Evolutionary conservation across 2,329 filamentous ascomycete genomes (phyloP).

Genomic region (Sporothrix brasiliensis): DNA sequence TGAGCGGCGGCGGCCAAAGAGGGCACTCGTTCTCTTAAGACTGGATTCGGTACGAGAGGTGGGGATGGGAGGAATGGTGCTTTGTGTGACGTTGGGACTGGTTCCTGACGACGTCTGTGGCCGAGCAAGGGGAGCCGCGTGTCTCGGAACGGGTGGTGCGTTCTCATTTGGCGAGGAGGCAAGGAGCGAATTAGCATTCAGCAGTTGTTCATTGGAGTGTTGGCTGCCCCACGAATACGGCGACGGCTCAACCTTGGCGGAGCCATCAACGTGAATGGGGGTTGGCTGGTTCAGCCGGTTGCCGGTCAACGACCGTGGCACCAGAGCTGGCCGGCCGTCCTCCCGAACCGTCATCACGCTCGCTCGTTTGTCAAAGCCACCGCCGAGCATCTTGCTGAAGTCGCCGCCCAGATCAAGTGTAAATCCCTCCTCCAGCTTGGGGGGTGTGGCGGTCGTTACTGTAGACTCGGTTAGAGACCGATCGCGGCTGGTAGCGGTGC

Average conservation of each 20-base stretch:
- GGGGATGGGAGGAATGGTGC: conserved; percentile 21
- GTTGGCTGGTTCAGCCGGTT: conserved; percentile 52
- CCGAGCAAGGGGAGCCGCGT: conserved; percentile 42
- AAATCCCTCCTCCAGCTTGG: conserved; percentile 52
- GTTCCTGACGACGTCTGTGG: conserved; percentile 39
- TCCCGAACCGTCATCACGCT: conserved; percentile 53
- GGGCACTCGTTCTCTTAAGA: conserved; percentile 40
- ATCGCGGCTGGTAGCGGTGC: conserved; percentile 44
- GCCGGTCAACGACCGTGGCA: conserved; percentile 51
- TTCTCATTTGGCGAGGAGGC: conserved; percentile 46
- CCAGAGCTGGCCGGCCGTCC: conserved; percentile 43
- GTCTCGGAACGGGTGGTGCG: conserved; percentile 47
- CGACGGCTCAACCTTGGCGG: conserved; percentile 51
- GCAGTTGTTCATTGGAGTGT: conserved; percentile 54
- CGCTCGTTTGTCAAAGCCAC: conserved; percentile 58
- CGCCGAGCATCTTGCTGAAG: conserved; percentile 60
- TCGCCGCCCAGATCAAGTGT: conserved; percentile 60
- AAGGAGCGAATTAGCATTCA: conserved; percentile 45
- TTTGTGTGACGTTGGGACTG: not conserved
- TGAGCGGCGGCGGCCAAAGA: conserved; percentile 41
- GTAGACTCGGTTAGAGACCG: conserved; percentile 60
- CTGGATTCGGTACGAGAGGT: conserved; percentile 44
- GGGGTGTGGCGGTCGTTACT: conserved; percentile 56
- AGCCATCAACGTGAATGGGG: conserved; percentile 53
- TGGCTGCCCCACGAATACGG: conserved; percentile 58